Base-by-base conservation (phyloP, 2,329 filamentous ascomycete genomes). In the Sclerotinia nivalis region DNA sequence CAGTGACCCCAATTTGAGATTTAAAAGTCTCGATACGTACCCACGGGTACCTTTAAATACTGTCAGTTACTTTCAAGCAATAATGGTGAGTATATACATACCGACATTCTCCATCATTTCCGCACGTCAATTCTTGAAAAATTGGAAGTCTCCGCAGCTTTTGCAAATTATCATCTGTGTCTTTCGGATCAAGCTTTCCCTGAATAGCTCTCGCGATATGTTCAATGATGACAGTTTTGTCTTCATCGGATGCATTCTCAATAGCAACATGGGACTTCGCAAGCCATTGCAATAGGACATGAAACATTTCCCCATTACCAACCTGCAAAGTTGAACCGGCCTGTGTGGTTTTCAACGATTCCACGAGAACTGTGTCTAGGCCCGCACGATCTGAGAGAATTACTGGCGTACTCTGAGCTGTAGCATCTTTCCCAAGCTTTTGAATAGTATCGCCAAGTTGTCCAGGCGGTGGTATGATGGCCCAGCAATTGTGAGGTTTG, bases 1-100 rank as follows among this genome's bases (percentile, higher is more conserved):
- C 70, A 3, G 68, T 64, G 18, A 74, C 56, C 8, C 74, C 73
- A 31, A 75, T 62, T 22, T 71, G 69, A 52, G 43, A 66, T 15
- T 45, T 60, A 37, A 49, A 70, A 22, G 50, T 34, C 15, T 60
- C 58, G 10, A 74, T 49, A 37, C 55, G 70, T 10, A 72, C 71
- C 74, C 74, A 76, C 6, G 66, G 52, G 15, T 31, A 59, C 22
- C 65, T 59, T 45, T 25, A 13, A 67, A 20, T 28, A 28, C 3
- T 43, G 37, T 59, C 20, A 59, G 56, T 45, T 43, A 59, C 12
- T 12, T 43, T 34, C 25, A 37, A 18, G 34, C 47, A 40, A 13
- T 8, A n/a, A 10, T 34, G 8, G 8, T 25, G 6, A 37, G 47
- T 5, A 54, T 37, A 6, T 28, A 43, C 61, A 43, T 65, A 65